A percentile compares a stretch with the other conserved stretches of the same genome.
phyloP scores from a whole-genome alignment of 2,329 filamentous ascomycete species.

The Biscogniauxia sp. region DNA sequence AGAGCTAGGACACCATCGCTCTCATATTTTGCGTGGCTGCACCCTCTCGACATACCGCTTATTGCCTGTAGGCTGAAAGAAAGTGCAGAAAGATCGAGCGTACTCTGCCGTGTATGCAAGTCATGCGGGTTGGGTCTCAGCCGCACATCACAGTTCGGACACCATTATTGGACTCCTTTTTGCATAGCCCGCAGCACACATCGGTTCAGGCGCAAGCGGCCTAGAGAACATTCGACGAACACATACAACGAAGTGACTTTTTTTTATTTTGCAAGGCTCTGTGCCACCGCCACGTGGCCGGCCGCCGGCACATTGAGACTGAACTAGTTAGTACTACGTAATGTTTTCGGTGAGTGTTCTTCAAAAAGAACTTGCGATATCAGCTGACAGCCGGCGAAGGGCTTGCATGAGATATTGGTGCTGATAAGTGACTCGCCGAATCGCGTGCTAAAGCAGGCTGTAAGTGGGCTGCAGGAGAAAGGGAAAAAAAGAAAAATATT shows the following conservation, averaged over 20 bases:
- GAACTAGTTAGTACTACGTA: background rate
- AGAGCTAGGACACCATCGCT: background rate
- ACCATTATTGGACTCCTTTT: background rate
- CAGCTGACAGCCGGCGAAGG: background rate
- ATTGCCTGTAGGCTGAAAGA: background rate
- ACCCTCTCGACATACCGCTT: background rate
- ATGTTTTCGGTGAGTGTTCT: background rate
- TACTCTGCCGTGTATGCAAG: background rate
- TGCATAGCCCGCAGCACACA: background rate
- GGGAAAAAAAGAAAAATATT: too few species aligned
- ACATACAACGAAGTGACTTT: too few species aligned
- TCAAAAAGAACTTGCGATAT: background rate
- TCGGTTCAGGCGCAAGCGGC: too few species aligned
- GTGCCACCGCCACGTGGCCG: background rate
- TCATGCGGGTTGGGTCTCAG: background rate
- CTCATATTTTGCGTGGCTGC: too few species aligned
- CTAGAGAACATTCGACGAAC: too few species aligned
- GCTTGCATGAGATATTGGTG: background rate
- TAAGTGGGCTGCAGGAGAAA: background rate
- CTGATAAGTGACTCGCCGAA: background rate
- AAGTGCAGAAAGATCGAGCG: background rate
- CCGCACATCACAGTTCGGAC: background rate
- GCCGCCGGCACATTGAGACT: background rate
- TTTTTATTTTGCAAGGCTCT: background rate
- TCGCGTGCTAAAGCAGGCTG: background rate